These are phyloP conservation scores for Trichoderma atrobrunneum DNA, from an alignment of 2,329 filamentous ascomycete genomes.

Conservation along the genomic window DNA sequence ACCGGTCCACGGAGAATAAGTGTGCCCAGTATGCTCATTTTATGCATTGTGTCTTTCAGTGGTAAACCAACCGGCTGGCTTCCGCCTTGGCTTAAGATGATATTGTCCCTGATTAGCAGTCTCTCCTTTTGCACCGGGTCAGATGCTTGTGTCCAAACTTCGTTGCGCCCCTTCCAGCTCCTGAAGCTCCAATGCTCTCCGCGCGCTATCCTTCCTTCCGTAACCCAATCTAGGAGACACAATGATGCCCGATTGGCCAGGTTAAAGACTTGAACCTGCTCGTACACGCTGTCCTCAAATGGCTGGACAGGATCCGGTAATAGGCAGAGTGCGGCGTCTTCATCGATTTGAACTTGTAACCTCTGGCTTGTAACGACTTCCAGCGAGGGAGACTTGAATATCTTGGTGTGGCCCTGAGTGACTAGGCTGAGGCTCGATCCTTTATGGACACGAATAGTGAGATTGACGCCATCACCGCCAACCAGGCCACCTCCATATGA, in stretches of 20 bases:
- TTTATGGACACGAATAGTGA: constrained; percentile 64
- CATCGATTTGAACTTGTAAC: constrained; percentile 49
- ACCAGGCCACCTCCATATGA: constrained; percentile 95
- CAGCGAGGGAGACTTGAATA: constrained; percentile 73
- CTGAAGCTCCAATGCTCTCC: constrained; percentile 86
- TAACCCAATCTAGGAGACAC: constrained; percentile 92
- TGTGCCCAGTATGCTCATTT: constrained; percentile 76
- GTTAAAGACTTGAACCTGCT: constrained; percentile 77
- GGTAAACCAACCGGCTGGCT: constrained; percentile 39
- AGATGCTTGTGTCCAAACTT: constrained; percentile 62
- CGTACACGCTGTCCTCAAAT: constrained; percentile 78
- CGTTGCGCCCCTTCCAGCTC: constrained; percentile 79
- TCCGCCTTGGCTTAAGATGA: constrained; percentile 65
- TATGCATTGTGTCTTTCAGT: constrained; percentile 65
- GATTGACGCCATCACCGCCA: constrained; percentile 76
- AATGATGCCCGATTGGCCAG: constrained; percentile 58
- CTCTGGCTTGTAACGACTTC: constrained; percentile 57
- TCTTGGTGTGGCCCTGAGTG: constrained; percentile 84
- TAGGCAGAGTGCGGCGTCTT: constrained; percentile 57
- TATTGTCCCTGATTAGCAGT: constrained; percentile 79
- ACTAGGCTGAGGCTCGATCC: constrained; percentile 65
- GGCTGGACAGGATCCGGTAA: constrained; percentile 93
- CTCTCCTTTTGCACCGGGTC: constrained; percentile 42
- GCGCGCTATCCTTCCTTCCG: constrained; percentile 76
- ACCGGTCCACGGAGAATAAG: constrained; percentile 75